Conservation (phyloP, 2,329 filamentous ascomycete genomes). For the Chrysoporthe puriensis region DNA sequence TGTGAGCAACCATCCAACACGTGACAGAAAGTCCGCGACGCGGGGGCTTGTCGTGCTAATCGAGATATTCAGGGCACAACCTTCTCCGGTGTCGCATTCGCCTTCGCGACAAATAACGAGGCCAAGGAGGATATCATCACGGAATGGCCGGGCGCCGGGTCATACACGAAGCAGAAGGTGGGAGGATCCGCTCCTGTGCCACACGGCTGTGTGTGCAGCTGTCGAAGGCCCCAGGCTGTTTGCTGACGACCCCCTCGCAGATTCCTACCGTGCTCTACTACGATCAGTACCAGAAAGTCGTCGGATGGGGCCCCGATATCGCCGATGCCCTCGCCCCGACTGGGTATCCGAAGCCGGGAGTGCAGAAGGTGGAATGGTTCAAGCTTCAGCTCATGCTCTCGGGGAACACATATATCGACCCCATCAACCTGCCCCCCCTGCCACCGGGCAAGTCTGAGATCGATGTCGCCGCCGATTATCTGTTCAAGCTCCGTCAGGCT, state of each 20-base stretch:
- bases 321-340: constrained; percentile 95
- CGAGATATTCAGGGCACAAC: constrained; percentile 74
- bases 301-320: constrained; percentile 99
- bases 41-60: constrained; percentile 15
- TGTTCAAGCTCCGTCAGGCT: constrained; percentile 96
- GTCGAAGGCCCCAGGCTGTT: neutral
- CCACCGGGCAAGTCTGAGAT: constrained; percentile 98
- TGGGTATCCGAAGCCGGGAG: constrained; percentile 94
- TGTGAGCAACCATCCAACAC: constrained; percentile 55
- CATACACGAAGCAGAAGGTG: constrained; percentile 98
- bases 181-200: constrained; percentile 24
- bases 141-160: constrained; percentile 97
- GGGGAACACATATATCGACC: constrained; percentile 98
- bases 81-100: constrained; percentile 96
- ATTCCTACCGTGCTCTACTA: constrained; percentile 99
- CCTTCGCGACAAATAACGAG: constrained; percentile 96
- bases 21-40: neutral
- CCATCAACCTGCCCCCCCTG: constrained; percentile 96
- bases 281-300: constrained; percentile 98
- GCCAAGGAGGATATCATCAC: constrained; percentile 98
- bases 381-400: constrained; percentile 98
- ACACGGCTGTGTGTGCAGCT: neutral
- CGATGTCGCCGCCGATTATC: constrained; percentile 98
- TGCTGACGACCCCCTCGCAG: constrained; percentile 48
- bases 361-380: constrained; percentile 99